phyloP scores from a whole-genome alignment of 140 eudicot species.

The Anethum foeniculum region DNA sequence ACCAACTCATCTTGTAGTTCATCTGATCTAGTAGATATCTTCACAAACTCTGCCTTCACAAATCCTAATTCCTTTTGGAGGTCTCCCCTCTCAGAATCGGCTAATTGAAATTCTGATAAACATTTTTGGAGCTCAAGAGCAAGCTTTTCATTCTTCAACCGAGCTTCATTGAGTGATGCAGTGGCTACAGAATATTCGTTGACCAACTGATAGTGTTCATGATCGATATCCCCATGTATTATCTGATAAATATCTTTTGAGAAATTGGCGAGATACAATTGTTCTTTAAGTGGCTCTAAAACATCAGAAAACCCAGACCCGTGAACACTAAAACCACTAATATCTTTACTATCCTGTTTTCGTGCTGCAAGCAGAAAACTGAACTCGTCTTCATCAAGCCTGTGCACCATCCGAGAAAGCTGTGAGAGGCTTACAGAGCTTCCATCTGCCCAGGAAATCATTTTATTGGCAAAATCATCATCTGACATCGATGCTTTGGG shows the following conservation, averaged over 20 bases:
- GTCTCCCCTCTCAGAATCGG: slow-evolving; percentile 39
- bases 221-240: slow-evolving; percentile 23
- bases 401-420: slow-evolving; percentile 45
- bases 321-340: slow-evolving; percentile 14
- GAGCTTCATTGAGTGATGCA: slow-evolving; percentile 39
- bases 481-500: slow-evolving; percentile 8
- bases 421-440: slow-evolving; percentile 35
- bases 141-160: slow-evolving; percentile 41
- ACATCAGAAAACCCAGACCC: slow-evolving; percentile 22
- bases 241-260: slow-evolving; percentile 46
- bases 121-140: slow-evolving; percentile 50
- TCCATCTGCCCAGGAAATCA: slow-evolving; percentile 22
- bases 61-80: slow-evolving; percentile 33
- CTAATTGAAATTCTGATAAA: slow-evolving; percentile 44
- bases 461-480: slow-evolving; percentile 12
- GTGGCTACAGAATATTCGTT: slow-evolving; percentile 33
- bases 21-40: slow-evolving; percentile 34
- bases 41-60: slow-evolving; percentile 41
- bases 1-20: slow-evolving; percentile 48
- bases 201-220: slow-evolving; percentile 24
- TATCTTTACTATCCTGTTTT: slow-evolving; percentile 21
- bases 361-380: slow-evolving; percentile 43
- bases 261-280: slow-evolving; percentile 42
- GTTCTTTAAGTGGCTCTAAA: slow-evolving; percentile 47
- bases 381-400: slow-evolving; percentile 53